Percentiles rank a stretch among this genome's conserved stretches.
phyloP scores from a whole-genome alignment of 2,329 filamentous ascomycete species.

The Fonsecaea nubica region DNA sequence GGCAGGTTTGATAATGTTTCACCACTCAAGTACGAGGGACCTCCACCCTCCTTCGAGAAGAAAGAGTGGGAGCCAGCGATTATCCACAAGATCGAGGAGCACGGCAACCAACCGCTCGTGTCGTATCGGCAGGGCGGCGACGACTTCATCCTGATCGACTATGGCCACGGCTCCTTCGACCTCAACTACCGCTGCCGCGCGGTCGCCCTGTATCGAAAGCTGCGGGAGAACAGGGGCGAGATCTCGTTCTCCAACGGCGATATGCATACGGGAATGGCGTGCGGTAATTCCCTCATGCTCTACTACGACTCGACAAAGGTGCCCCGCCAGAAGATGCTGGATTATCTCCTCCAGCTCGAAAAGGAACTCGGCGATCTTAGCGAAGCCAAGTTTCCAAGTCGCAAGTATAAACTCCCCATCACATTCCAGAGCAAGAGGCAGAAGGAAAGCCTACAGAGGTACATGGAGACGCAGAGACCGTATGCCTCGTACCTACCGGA shows the following conservation, averaged over 20 bases:
- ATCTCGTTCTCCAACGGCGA: slow-evolving; percentile 49
- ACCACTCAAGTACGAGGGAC: slow-evolving; percentile 42
- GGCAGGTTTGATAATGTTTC: slow-evolving; percentile 44
- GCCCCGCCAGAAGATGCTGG: slow-evolving; percentile 48
- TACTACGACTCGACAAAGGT: slow-evolving; percentile 55
- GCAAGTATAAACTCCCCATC: slow-evolving; percentile 55
- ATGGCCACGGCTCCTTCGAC: slow-evolving; percentile 62
- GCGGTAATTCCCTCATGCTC: slow-evolving; percentile 54
- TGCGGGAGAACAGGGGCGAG: slow-evolving; percentile 46
- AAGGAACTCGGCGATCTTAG: slow-evolving; percentile 49
- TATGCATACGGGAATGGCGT: slow-evolving; percentile 60
- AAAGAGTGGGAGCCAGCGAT: slow-evolving; percentile 43
- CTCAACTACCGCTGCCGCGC: slow-evolving; percentile 64
- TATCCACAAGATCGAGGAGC: slow-evolving; percentile 46
- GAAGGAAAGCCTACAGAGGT: slow-evolving; percentile 63
- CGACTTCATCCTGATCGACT: slow-evolving; percentile 64
- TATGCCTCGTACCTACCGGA: slow-evolving; percentile 68
- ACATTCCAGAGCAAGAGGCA: slow-evolving; percentile 48
- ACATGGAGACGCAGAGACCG: slow-evolving; percentile 66
- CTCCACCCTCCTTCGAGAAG: slow-evolving; percentile 37
- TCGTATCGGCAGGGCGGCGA: slow-evolving; percentile 55
- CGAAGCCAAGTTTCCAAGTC: slow-evolving; percentile 51
- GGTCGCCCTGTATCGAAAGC: slow-evolving; percentile 59
- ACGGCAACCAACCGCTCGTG: slow-evolving; percentile 47
- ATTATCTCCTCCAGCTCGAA: slow-evolving; percentile 49